Base-by-base conservation (phyloP, 2,329 filamentous ascomycete genomes). In the Fusarium sp. region DNA sequence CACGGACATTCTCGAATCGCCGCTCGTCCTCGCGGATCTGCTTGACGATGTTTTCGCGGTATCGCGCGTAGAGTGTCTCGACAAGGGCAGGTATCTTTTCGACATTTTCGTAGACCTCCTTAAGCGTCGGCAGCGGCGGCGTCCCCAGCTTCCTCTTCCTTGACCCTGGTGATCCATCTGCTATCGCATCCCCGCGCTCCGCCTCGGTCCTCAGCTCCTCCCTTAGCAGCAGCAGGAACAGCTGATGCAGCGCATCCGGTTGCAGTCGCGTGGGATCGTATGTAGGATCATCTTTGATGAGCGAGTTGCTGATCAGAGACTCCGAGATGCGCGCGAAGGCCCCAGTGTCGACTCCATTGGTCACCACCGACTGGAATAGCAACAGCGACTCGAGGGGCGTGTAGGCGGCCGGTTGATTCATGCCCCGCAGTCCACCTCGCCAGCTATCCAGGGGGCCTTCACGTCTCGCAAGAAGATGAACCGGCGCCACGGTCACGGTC, bases 331-430 rank as follows among this genome's bases (percentile, higher is more conserved):
- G 88, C 79, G 85, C 85, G 84, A 97, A 97, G 81, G 89, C 91
- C 71, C 87, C 82, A 62, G 90, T 85, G 75, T 91, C 89, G 74
- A 91, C 86, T 80, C 93, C 93, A 82, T 93, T 88, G 76, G 87
- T 86, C 76, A 91, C 88, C 74, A 97, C 88, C 70, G 92, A 92
- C 84, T 96, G 94, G 85, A 97, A 96, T 79, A 97, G 89, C 76
- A 97, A 90, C 71, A 97, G 89, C 80, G 92, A 93, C 88, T 97
- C 95, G 86, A 97, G 93, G 77, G 92, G 90, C 81, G 94, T 96
- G 85, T 97, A 95, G 79, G 88, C 87, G 80, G 90, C 88, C 83
- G 84, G 82, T 79, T 84, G 83, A 86, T 86, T 88, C 88, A 90
- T 90, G 83, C 86, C 87, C 86, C 86, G 81, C 81, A 82, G 83